A percentile compares a stretch with the other conserved stretches of the same genome.
Evolutionary conservation across 1,284 basidiomycete genomes (phyloP).

Genomic region (Puccinia polysora): DNA sequence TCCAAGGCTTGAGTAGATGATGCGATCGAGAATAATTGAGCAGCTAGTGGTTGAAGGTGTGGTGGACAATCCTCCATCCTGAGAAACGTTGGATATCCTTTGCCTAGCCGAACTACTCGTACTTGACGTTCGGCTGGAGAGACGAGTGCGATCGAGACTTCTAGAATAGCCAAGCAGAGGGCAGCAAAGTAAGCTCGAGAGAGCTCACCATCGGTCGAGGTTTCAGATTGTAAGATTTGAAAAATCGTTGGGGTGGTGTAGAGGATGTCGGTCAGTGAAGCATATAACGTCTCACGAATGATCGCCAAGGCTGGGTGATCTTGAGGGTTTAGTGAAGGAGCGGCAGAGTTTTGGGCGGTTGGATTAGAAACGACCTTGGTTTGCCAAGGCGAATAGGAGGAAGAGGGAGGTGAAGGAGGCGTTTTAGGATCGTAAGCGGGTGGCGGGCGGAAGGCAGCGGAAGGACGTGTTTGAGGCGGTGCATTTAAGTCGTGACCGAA

Average conservation of each 20-base stretch:
- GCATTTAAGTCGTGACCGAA: conserved; percentile 9
- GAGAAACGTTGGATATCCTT: neutral
- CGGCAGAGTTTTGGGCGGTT: neutral
- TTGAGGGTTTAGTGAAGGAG: neutral
- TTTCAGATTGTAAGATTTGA: conserved; percentile 24
- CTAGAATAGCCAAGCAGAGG: conserved; percentile 35
- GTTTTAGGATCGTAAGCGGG: conserved; percentile 24
- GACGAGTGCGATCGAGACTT: conserved; percentile 25
- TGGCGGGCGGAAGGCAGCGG: conserved; percentile 21
- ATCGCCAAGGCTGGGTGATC: conserved; percentile 11
- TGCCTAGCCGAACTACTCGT: conserved; percentile 13
- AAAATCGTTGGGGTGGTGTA: conserved; percentile 31
- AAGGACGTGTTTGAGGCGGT: neutral
- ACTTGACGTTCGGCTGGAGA: conserved; percentile 2
- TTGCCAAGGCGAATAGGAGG: neutral
- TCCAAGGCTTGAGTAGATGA: conserved; percentile 12
- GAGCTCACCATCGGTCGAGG: conserved; percentile 13
- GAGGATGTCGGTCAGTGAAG: conserved; percentile 37
- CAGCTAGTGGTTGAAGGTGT: conserved; percentile 13
- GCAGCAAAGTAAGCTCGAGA: conserved; percentile 37
- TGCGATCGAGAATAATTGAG: conserved; percentile 20
- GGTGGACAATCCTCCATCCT: conserved; percentile 32
- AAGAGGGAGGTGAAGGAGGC: neutral
- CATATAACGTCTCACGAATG: conserved; percentile 40
- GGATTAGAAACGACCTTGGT: neutral